Evolutionary conservation across 73 alveolate species (phyloP).

Genomic region (Paramecium pentaurelia): DNA sequence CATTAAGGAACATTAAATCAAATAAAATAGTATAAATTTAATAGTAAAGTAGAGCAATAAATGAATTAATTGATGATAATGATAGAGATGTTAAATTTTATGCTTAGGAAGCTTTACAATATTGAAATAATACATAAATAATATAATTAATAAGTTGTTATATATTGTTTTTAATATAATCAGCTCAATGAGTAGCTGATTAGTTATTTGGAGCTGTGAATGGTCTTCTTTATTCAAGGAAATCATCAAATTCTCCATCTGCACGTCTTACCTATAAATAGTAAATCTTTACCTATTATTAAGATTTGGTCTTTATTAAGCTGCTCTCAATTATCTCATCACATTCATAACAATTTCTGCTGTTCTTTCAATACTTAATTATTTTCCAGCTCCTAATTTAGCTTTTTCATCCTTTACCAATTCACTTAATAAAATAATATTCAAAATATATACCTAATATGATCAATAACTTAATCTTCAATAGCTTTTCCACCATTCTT

Average conservation of each 20-base stretch:
- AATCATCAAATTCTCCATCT: slow-evolving; percentile 64
- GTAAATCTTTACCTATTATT: neutral
- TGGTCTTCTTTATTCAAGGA: slow-evolving; percentile 60
- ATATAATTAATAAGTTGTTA: neutral
- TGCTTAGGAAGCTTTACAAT: slow-evolving; percentile 79
- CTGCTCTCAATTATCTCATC: slow-evolving; percentile 57
- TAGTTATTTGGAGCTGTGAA: slow-evolving; percentile 52
- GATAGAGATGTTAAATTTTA: slow-evolving; percentile 85
- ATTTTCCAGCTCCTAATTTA: slow-evolving; percentile 50
- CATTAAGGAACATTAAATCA: slow-evolving; percentile 38
- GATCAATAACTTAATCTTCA: slow-evolving; percentile 54
- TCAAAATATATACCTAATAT: neutral
- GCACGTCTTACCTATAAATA: neutral
- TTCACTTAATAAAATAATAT: neutral
- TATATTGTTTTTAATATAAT: neutral
- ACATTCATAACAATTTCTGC: slow-evolving; percentile 56
- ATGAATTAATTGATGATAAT: slow-evolving; percentile 68
- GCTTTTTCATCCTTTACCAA: slow-evolving; percentile 42
- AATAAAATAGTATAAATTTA: slow-evolving; percentile 38
- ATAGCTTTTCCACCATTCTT: slow-evolving; percentile 49
- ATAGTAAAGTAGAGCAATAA: neutral
- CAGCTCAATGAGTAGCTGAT: slow-evolving; percentile 60
- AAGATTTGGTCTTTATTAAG: slow-evolving; percentile 43
- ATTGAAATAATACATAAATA: slow-evolving; percentile 28
- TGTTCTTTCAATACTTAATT: slow-evolving; percentile 49